Percentiles rank a stretch among this genome's conserved stretches.
phyloP scores from a whole-genome alignment of 1,284 basidiomycete species.

The Mycena citricolor region DNA sequence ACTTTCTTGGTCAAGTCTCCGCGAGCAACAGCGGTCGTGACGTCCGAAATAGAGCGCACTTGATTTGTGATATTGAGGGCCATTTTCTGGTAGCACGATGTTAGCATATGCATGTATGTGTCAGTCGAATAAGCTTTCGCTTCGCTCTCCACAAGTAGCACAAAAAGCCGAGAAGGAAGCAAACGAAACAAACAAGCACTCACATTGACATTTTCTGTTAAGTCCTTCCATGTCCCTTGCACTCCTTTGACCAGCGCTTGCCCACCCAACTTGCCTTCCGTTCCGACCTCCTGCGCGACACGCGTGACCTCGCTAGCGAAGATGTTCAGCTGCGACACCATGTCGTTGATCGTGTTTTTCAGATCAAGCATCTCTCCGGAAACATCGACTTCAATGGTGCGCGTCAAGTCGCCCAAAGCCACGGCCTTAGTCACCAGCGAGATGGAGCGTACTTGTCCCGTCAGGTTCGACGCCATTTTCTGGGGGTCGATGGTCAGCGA shows the following conservation, averaged over 20 bases:
- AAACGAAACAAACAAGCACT: neutral
- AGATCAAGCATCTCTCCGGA: conserved; percentile 95
- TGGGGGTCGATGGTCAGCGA: conserved; percentile 41
- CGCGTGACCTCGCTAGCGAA: conserved; percentile 80
- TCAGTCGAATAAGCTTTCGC: too few relatives aligned
- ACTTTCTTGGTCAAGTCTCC: conserved; percentile 92
- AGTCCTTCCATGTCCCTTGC: conserved; percentile 90
- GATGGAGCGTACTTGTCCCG: conserved; percentile 96
- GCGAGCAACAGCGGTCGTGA: conserved; percentile 85
- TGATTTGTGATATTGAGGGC: conserved; percentile 92
- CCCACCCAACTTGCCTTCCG: conserved; percentile 93
- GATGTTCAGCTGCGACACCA: conserved; percentile 85
- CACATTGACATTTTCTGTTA: conserved; percentile 79
- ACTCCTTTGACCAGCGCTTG: conserved; percentile 88
- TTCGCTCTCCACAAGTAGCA: too few relatives aligned
- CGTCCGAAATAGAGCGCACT: conserved; percentile 84
- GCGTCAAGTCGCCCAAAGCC: conserved; percentile 86
- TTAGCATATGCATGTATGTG: too few relatives aligned
- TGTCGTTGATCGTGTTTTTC: conserved; percentile 89
- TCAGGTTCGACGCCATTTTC: conserved; percentile 88
- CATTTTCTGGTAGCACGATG: conserved; percentile 82
- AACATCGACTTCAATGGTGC: conserved; percentile 92
- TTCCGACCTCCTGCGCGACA: conserved; percentile 84
- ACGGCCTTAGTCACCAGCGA: conserved; percentile 97
- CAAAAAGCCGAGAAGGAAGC: neutral